Percentiles rank a stretch among this genome's conserved stretches.
These are phyloP conservation scores for Talaromyces funiculosus DNA, from an alignment of 2,329 filamentous ascomycete species.

Conservation along the genomic window DNA sequence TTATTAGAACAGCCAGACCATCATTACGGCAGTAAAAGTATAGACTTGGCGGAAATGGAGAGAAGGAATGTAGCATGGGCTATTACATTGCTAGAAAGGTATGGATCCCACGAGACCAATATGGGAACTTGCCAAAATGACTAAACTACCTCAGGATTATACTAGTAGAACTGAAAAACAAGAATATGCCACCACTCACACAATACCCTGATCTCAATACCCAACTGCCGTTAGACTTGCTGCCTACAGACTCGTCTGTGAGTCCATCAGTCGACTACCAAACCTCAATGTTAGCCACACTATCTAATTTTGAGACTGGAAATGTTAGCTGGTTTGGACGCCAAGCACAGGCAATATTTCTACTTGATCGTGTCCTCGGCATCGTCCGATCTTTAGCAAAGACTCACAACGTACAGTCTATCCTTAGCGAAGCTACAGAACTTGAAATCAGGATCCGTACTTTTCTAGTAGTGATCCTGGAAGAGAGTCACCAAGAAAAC, in stretches of 20 bases:
- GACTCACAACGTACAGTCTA: background rate
- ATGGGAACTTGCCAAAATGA: background rate
- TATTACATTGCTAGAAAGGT: conserved; percentile 9
- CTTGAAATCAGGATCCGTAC: conserved; percentile 2
- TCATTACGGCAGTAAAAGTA: background rate
- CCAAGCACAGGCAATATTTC: conserved; percentile 1
- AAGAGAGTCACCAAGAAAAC: conserved; percentile 4
- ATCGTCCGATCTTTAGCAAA: background rate
- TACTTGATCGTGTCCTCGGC: conserved; percentile 1
- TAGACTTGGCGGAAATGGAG: background rate
- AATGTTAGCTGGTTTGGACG: conserved; percentile 4
- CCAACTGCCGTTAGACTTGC: background rate
- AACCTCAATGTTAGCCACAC: background rate
- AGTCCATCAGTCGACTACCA: background rate
- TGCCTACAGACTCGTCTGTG: background rate
- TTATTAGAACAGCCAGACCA: background rate
- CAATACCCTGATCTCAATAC: background rate
- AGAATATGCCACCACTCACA: background rate
- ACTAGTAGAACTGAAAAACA: conserved; percentile 7
- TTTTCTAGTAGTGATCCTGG: background rate
- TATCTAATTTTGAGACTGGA: background rate
- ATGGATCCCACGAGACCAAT: too few species aligned
- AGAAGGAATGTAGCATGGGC: conserved; percentile 6
- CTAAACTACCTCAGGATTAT: conserved; percentile 1
- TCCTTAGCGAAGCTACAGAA: background rate